Percentiles rank a stretch among this genome's conserved stretches.
These are phyloP conservation scores for Sisymbrium irio DNA, from an alignment of 345 rosid genomes.

Conservation along the genomic window DNA sequence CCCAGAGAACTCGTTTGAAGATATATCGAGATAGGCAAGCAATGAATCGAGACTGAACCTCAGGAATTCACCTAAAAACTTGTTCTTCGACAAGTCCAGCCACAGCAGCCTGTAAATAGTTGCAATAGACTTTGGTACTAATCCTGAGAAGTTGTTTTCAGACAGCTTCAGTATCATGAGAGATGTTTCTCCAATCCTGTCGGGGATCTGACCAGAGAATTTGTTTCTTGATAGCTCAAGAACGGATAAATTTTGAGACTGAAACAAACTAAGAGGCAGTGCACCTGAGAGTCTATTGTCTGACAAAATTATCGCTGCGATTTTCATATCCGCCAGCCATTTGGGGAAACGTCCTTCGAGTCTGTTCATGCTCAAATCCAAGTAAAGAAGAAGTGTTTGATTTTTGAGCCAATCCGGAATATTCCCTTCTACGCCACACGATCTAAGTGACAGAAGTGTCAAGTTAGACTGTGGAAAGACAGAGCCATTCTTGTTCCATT, in stretches of 20 bases:
- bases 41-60: not conserved
- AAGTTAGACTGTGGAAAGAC: slow-evolving; percentile 33
- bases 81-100: slow-evolving; percentile 37
- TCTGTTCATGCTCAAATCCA: slow-evolving; percentile 46
- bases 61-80: slow-evolving; percentile 38
- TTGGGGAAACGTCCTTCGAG: slow-evolving; percentile 41
- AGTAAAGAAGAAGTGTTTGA: slow-evolving; percentile 30
- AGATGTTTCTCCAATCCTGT: slow-evolving; percentile 33
- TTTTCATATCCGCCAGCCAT: slow-evolving; percentile 40
- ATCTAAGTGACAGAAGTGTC: slow-evolving; percentile 35
- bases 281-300: slow-evolving; percentile 45
- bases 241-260: slow-evolving; percentile 9
- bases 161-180: not conserved
- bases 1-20: slow-evolving; percentile 34
- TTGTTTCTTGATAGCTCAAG: slow-evolving; percentile 44
- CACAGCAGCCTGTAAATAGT: not conserved
- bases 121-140: slow-evolving; percentile 35
- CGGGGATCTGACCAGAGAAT: slow-evolving; percentile 42
- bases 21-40: slow-evolving; percentile 15
- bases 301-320: slow-evolving; percentile 33
- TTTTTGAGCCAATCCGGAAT: slow-evolving; percentile 46
- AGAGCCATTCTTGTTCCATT: slow-evolving; percentile 34
- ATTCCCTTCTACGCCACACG: slow-evolving; percentile 39
- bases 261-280: slow-evolving; percentile 41
- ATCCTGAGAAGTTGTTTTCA: slow-evolving; percentile 38